These are phyloP conservation scores for Alternaria longipes DNA, from an alignment of 2,329 filamentous ascomycete genomes.

Conservation along the genomic window DNA sequence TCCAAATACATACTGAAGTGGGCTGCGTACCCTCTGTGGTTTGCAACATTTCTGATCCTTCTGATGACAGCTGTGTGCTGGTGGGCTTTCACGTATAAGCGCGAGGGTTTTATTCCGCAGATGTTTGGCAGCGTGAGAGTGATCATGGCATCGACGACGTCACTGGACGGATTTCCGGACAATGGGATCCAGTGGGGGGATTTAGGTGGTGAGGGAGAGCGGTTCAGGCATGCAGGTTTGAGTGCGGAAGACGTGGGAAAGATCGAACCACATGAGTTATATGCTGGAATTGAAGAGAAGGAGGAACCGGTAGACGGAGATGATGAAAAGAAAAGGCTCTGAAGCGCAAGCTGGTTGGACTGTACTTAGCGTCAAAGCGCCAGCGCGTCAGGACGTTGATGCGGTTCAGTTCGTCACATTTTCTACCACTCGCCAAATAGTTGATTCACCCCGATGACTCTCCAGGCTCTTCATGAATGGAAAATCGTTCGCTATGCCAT, in stretches of 20 bases:
- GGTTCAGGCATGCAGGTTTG: neutral
- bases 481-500: neutral
- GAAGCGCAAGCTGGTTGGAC: neutral
- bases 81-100: neutral
- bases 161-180: neutral
- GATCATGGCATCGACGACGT: neutral
- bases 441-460: too few relatives aligned
- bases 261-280: neutral
- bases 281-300: neutral
- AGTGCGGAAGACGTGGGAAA: neutral
- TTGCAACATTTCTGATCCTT: neutral
- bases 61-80: neutral
- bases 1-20: neutral
- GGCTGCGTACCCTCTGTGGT: neutral
- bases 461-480: too few relatives aligned
- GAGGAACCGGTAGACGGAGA: neutral
- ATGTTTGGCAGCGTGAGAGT: neutral
- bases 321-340: neutral
- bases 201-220: neutral
- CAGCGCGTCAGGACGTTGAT: too few relatives aligned
- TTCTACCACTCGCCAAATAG: too few relatives aligned
- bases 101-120: neutral
- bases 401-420: too few relatives aligned
- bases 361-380: neutral
- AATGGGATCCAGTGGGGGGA: neutral